Evolutionary conservation across 495 filamentous ascomycete species (phyloP).

Genomic region (Annulohypoxylon stygium): DNA sequence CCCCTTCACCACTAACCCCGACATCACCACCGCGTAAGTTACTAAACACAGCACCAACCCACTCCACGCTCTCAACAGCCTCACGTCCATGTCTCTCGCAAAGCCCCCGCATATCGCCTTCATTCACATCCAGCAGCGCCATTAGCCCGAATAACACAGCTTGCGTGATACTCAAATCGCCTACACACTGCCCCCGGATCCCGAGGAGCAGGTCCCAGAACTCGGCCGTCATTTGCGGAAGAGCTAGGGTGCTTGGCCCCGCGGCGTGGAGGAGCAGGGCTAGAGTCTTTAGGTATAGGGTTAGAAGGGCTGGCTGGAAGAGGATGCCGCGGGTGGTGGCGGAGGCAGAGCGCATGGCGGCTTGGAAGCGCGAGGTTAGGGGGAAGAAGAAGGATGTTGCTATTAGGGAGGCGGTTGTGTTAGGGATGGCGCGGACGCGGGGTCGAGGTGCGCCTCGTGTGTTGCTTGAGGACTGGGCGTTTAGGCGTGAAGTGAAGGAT

Average conservation of each 20-base stretch:
- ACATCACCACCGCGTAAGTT: constrained; percentile 59
- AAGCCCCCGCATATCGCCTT: constrained; percentile 77
- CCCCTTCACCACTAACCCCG: constrained; percentile 51
- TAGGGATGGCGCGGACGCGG: constrained; percentile 74
- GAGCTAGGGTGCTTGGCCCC: constrained; percentile 70
- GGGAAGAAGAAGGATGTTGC: constrained; percentile 85
- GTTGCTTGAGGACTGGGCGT: constrained; percentile 31
- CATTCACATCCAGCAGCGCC: constrained; percentile 87
- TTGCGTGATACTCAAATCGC: constrained; percentile 74
- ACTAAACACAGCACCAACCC: constrained; percentile 59
- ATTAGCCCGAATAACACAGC: constrained; percentile 83
- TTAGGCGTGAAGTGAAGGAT: constrained; percentile 60
- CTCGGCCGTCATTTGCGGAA: constrained; percentile 78
- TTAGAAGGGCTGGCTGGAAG: constrained; percentile 71
- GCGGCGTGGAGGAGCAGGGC: constrained; percentile 74
- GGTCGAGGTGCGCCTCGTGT: constrained; percentile 56
- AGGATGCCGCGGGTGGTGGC: constrained; percentile 62
- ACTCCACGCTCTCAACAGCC: constrained; percentile 68
- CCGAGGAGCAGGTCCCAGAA: constrained; percentile 75
- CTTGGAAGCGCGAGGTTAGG: constrained; percentile 70
- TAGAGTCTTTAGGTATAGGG: constrained; percentile 74
- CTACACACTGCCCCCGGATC: constrained; percentile 57
- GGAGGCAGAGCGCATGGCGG: constrained; percentile 60
- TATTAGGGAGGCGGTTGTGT: constrained; percentile 80
- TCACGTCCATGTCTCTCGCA: constrained; percentile 71